Base-by-base conservation (phyloP, 192 early-diverging fungal genomes). In the Backusella australiensis region DNA sequence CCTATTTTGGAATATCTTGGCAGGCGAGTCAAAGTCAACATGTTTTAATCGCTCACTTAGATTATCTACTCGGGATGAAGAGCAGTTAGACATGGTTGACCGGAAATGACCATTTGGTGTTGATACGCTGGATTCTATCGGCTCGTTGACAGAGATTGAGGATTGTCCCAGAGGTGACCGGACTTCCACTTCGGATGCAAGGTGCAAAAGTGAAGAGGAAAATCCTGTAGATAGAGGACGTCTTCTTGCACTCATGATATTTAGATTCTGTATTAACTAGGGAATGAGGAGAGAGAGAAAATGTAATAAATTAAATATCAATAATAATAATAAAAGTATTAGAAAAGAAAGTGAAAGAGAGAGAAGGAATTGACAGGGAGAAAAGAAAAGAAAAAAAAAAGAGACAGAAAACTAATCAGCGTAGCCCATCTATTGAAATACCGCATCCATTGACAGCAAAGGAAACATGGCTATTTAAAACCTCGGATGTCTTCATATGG, bases 1-100 rank as follows among this genome's bases (percentile, higher is more conserved):
- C n/a, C 71, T 70, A 11, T 74, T 29, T 29, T 77, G 76, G 38
- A 81, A 68, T 44, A 81, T 74, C 42, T 81, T 81, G 14, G 80
- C 73, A 41, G 80, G 80, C 23, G 80, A 63, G 19, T 75, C 46
- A 53, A 81, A 81, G 49, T 81, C 69, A 41, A 78, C 73, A 3
- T 68, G 42, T 5, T 78, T 56, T 36, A 81, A 38, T 46, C 67
- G 41, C 19, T 75, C 71, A 34, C 65, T 44, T n/a, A 81, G 34
- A 29, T 63, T 63, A 29, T 63, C 56, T 9, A 63, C 26, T 29
- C 56, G 56, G 11, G 56, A 63, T 4, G 56, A 63, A 26, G 56
- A 63, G 11, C 56, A 63, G 11, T 63, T 63, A 23, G 56, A 63
- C 23, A 63, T 29, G 6, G 56, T 63, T 11, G 56, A 63, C 2